A percentile compares a stretch with the other conserved stretches of the same genome.
Conservation (phyloP, 2,329 filamentous ascomycete species). For the Monilinia fructicola region DNA sequence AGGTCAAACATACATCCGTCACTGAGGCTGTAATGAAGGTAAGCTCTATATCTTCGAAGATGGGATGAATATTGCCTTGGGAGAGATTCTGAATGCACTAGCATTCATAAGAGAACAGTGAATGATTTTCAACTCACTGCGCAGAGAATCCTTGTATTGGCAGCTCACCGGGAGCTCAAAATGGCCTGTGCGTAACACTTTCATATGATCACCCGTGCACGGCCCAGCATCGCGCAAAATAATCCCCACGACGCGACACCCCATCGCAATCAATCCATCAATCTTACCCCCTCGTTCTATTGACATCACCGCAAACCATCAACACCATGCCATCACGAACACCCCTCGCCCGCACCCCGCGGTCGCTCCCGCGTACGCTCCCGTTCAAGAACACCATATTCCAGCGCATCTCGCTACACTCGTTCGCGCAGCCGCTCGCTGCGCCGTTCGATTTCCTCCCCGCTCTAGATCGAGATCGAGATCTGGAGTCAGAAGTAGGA, state of each 20-base stretch:
- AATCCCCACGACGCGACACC: constrained; percentile 21
- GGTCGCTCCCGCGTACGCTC: constrained; percentile 32
- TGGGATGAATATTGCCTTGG: not conserved
- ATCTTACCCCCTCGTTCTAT: constrained; percentile 8
- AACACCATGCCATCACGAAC: constrained; percentile 35
- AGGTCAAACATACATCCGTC: not conserved
- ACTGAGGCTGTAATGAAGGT: not conserved
- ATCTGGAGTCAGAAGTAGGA: constrained; percentile 35
- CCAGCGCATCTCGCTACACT: constrained; percentile 32
- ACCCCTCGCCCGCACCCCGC: constrained; percentile 31
- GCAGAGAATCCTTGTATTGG: no score
- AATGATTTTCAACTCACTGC: no score
- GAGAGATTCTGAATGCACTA: not conserved
- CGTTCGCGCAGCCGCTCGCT: constrained; percentile 34
- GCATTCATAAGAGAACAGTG: not conserved
- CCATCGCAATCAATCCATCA: constrained; percentile 17
- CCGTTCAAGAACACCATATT: constrained; percentile 38
- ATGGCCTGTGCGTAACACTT: no score
- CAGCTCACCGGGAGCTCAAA: no score
- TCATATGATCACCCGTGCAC: not conserved
- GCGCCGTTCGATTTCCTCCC: constrained; percentile 39
- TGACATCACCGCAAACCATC: not conserved
- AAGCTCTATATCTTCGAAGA: not conserved
- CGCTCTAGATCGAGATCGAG: constrained; percentile 36
- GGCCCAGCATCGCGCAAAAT: constrained; percentile 17